These are phyloP conservation scores for Sarocladium strictum DNA, from an alignment of 2,329 filamentous ascomycete genomes.

Conservation along the genomic window DNA sequence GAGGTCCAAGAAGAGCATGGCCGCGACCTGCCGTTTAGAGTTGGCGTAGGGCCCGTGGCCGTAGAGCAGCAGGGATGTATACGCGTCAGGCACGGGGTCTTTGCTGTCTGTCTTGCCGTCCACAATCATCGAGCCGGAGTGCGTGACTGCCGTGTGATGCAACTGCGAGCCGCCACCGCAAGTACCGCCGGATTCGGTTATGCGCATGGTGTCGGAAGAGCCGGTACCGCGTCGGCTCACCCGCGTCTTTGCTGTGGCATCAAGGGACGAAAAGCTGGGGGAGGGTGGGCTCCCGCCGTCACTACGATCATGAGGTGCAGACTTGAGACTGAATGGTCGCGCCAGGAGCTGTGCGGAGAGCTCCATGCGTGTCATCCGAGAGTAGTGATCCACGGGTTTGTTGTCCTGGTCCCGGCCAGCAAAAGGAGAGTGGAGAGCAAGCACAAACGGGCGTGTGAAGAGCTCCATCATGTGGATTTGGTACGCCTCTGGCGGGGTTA, in stretches of 20 bases:
- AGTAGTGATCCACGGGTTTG: slow-evolving; percentile 35
- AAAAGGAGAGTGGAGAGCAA: slow-evolving; percentile 42
- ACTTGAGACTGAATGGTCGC: neutral
- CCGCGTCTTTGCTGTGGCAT: neutral
- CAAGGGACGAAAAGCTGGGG: neutral
- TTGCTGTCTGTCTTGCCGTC: too few species aligned
- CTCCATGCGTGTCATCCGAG: slow-evolving; percentile 34
- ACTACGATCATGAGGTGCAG: neutral
- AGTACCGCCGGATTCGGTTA: too few species aligned
- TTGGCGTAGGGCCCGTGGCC: slow-evolving; percentile 12
- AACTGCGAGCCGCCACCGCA: too few species aligned
- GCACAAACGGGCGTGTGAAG: slow-evolving; percentile 13
- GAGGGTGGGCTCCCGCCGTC: neutral
- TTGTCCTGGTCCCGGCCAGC: slow-evolving; percentile 28
- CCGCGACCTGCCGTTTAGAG: slow-evolving; percentile 10
- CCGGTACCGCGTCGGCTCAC: neutral
- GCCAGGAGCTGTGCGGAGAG: slow-evolving; percentile 9
- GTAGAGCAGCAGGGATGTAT: slow-evolving; percentile 5
- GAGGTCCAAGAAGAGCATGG: slow-evolving; percentile 10
- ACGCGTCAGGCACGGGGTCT: slow-evolving; percentile 3
- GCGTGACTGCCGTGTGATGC: too few species aligned
- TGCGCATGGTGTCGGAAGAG: too few species aligned
- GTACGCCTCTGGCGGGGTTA: neutral
- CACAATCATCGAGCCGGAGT: too few species aligned
- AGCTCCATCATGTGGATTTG: slow-evolving; percentile 14